phyloP scores from a whole-genome alignment of 495 filamentous ascomycete genomes.

The Neurospora cerealis region DNA sequence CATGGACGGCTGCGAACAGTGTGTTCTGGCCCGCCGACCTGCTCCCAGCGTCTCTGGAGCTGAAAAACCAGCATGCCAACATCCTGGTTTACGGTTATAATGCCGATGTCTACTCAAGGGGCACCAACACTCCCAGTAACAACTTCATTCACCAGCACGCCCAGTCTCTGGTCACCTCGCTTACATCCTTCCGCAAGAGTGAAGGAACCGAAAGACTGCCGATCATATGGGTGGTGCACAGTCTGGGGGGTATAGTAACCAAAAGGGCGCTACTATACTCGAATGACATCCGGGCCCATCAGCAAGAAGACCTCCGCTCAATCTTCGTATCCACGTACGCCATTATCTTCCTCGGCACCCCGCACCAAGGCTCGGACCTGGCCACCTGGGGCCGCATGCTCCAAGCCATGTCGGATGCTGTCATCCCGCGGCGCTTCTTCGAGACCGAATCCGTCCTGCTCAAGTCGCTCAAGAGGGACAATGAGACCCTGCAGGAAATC shows the following conservation, averaged over 20 bases:
- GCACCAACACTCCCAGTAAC: conserved; percentile 39
- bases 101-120: conserved; percentile 54
- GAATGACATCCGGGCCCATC: conserved; percentile 50
- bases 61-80: conserved; percentile 52
- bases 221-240: conserved; percentile 81
- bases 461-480: conserved; percentile 63
- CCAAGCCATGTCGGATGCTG: conserved; percentile 60
- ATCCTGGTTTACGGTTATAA: conserved; percentile 82
- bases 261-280: conserved; percentile 56
- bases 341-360: conserved; percentile 81
- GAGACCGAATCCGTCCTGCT: conserved; percentile 62
- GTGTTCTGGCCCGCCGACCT: conserved; percentile 73
- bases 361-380: conserved; percentile 67
- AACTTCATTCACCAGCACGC: conserved; percentile 80
- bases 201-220: conserved; percentile 51
- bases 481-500: conserved; percentile 73
- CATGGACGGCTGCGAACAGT: conserved; percentile 60
- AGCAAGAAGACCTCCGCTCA: conserved; percentile 64
- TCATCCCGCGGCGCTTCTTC: conserved; percentile 60
- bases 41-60: conserved; percentile 52
- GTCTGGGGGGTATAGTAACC: conserved; percentile 70
- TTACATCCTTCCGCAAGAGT: conserved; percentile 41
- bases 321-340: conserved; percentile 78
- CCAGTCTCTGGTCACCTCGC: conserved; percentile 61
- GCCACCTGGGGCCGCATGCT: conserved; percentile 69